Percentiles rank a stretch among this genome's conserved stretches.
These are phyloP conservation scores for Aspergillus nanangensis DNA, from an alignment of 495 filamentous ascomycete genomes.

Conservation along the genomic window DNA sequence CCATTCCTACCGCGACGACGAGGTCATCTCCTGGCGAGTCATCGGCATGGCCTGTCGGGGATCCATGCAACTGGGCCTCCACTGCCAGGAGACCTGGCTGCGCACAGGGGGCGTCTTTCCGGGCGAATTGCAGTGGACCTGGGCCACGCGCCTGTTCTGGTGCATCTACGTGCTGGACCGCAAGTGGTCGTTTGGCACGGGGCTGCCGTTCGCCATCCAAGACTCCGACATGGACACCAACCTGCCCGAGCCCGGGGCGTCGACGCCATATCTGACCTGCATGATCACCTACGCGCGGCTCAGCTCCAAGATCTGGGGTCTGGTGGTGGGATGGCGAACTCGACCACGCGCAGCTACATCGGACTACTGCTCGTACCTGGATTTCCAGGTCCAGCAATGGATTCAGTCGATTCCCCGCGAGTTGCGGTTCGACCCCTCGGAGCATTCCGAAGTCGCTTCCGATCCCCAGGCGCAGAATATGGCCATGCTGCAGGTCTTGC, in stretches of 20 bases:
- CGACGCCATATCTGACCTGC: constrained; percentile 34
- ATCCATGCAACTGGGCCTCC: constrained; percentile 73
- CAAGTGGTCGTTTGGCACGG: constrained; percentile 76
- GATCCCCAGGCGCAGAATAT: constrained; percentile 26
- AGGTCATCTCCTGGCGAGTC: constrained; percentile 71
- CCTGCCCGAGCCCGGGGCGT: constrained; percentile 57
- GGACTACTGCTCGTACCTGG: constrained; percentile 66
- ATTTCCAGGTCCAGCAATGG: constrained; percentile 74
- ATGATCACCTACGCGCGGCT: constrained; percentile 68
- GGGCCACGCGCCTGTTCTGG: constrained; percentile 72
- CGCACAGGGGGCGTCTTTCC: constrained; percentile 50
- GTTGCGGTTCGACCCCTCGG: constrained; percentile 48
- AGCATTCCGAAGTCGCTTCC: constrained; percentile 24
- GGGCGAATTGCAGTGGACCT: constrained; percentile 54
- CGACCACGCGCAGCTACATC: constrained; percentile 44
- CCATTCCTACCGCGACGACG: constrained; percentile 74
- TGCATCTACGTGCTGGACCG: constrained; percentile 77
- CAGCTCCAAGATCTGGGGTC: constrained; percentile 71
- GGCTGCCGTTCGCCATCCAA: constrained; percentile 72
- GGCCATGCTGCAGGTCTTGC: constrained; percentile 44
- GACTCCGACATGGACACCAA: constrained; percentile 77
- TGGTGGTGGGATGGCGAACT: constrained; percentile 43
- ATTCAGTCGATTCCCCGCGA: constrained; percentile 54
- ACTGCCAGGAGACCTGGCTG: constrained; percentile 66
- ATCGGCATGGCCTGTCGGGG: constrained; percentile 68